Conservation (phyloP, 805 yeast species). For the Candida parachauliodes region DNA sequence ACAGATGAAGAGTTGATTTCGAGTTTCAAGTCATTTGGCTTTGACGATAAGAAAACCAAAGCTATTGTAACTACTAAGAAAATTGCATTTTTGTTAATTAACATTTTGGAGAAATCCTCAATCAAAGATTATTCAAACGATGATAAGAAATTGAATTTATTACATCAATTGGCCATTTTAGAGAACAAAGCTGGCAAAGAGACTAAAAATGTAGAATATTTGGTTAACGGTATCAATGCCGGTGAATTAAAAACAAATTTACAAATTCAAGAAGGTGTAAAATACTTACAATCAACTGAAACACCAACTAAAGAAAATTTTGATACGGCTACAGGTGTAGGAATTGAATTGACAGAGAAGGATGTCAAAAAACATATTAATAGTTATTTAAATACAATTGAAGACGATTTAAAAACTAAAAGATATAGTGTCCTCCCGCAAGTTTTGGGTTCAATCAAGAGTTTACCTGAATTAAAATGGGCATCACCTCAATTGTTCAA, state of each 20-base stretch:
- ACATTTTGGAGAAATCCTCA: conserved; percentile 9
- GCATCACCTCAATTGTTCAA: conserved; percentile 86
- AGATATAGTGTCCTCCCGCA: conserved; percentile 80
- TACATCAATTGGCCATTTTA: conserved; percentile 73
- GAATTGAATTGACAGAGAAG: conserved; percentile 64
- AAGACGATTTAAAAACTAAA: conserved; percentile 58
- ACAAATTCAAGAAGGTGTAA: conserved; percentile 78
- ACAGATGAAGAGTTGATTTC: conserved; percentile 24
- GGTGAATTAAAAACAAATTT: conserved; percentile 62
- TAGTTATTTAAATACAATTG: conserved; percentile 56
- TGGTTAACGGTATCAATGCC: conserved; percentile 60
- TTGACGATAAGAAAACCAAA: conserved; percentile 67
- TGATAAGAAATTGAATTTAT: conserved; percentile 57
- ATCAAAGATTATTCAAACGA: conserved; percentile 36
- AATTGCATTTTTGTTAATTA: conserved; percentile 64
- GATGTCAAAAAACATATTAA: conserved; percentile 58
- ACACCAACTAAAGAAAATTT: conserved; percentile 37
- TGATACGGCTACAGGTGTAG: conserved; percentile 72
- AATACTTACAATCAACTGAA: conserved; percentile 47
- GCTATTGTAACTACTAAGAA: conserved; percentile 86
- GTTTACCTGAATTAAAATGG: conserved; percentile 78
- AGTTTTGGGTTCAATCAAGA: conserved; percentile 72
- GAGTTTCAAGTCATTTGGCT: conserved; percentile 51
- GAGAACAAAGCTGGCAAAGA: conserved; percentile 56
- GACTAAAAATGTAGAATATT: conserved; percentile 44